A percentile compares a stretch with the other conserved stretches of the same genome.
These are phyloP conservation scores for Vanrija sp. DNA, from an alignment of 1,284 basidiomycete species.

Conservation along the genomic window DNA sequence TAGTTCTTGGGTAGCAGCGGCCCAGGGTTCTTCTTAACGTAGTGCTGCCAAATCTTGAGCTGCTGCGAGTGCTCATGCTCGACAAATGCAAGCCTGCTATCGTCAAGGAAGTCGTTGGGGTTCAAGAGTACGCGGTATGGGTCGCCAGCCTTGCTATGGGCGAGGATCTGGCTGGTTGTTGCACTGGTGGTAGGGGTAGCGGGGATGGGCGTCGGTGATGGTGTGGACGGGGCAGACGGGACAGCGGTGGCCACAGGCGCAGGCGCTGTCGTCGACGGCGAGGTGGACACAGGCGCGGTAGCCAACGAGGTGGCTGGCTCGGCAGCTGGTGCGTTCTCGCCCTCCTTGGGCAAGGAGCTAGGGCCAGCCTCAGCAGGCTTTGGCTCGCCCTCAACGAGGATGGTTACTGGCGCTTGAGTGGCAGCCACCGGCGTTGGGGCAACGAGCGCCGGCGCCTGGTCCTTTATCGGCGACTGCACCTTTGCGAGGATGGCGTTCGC, in stretches of 20 bases:
- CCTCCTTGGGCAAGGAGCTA: too few species aligned
- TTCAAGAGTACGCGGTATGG: constrained; percentile 39
- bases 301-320: too few species aligned
- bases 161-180: constrained; percentile 6
- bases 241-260: neutral
- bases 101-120: constrained; percentile 58
- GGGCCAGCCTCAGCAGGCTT: too few species aligned
- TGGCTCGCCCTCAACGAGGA: neutral
- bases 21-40: constrained; percentile 72
- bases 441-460: neutral
- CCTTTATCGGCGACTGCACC: constrained; percentile 13
- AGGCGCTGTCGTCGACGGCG: neutral
- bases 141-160: constrained; percentile 22
- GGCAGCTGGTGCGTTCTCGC: too few species aligned
- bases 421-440: neutral
- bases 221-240: neutral
- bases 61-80: constrained; percentile 79
- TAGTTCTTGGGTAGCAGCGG: constrained; percentile 89
- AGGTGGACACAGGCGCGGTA: too few species aligned
- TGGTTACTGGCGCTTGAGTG: neutral
- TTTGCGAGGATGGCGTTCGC: constrained; percentile 16
- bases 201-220: neutral
- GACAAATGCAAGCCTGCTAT: constrained; percentile 65
- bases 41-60: constrained; percentile 86
- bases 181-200: constrained; percentile 1